These are phyloP conservation scores for Dioscorea zingiberensis DNA, from an alignment of 106 monocot genomes.

Conservation along the genomic window DNA sequence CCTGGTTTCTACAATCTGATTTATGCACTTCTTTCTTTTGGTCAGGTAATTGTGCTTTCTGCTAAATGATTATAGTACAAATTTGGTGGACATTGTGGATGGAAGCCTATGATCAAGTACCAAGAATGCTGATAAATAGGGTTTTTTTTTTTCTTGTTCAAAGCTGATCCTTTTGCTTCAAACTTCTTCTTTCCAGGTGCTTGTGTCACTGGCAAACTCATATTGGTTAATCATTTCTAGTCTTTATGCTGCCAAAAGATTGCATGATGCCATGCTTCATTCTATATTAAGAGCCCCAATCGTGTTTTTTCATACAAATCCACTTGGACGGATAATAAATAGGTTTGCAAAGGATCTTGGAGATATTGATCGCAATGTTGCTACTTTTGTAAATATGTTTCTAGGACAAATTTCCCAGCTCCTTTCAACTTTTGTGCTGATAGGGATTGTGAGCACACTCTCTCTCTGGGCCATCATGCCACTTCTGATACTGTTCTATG, in stretches of 20 bases:
- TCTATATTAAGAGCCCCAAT: constrained; percentile 95
- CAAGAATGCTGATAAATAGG: neutral
- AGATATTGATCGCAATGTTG: constrained; percentile 90
- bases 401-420: constrained; percentile 88
- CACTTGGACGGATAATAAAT: constrained; percentile 93
- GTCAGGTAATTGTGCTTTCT: constrained; percentile 50
- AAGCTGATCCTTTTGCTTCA: neutral
- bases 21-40: constrained; percentile 73
- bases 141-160: constrained; percentile 2
- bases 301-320: constrained; percentile 98
- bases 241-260: constrained; percentile 81
- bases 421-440: constrained; percentile 95
- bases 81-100: neutral
- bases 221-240: constrained; percentile 93
- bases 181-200: constrained; percentile 34
- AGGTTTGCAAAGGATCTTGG: constrained; percentile 95
- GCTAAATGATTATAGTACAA: neutral
- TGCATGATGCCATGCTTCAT: constrained; percentile 89
- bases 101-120: neutral
- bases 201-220: constrained; percentile 71
- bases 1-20: constrained; percentile 82
- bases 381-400: constrained; percentile 84
- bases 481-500: constrained; percentile 93
- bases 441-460: constrained; percentile 88
- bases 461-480: constrained; percentile 99